Base-by-base conservation (phyloP, 352 stramenopile species). In the Hyphochytrium catenoides region DNA sequence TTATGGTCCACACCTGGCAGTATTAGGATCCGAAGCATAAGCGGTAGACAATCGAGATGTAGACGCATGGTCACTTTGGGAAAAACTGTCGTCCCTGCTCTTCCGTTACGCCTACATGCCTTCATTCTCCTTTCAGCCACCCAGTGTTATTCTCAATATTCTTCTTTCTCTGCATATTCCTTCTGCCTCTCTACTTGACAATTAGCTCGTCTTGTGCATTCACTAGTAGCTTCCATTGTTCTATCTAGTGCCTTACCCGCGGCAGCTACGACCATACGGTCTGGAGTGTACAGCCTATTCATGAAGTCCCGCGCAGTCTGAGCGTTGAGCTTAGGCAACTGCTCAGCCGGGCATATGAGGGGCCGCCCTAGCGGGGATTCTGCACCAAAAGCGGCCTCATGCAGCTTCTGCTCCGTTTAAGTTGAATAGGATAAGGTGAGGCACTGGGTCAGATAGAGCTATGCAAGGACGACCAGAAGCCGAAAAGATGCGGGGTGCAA, bases 1-100 rank as follows among this genome's bases (percentile, higher is more conserved):
- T 86, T 61, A 59, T 98, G 89, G 24, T 90, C 68, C 31, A 98
- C 81, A n/a, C n/a, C n/a, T n/a, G n/a, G n/a, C n/a, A n/a, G n/a
- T n/a, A n/a, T n/a, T n/a, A n/a, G n/a, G n/a, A n/a, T n/a, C n/a
- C n/a, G n/a, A n/a, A n/a, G n/a, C n/a, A n/a, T n/a, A n/a, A n/a
- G n/a, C n/a, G n/a, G n/a, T n/a, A n/a, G n/a, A n/a, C n/a, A n/a
- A n/a, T n/a, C n/a, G n/a, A n/a, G n/a, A n/a, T n/a, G n/a, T n/a
- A n/a, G n/a, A n/a, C n/a, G n/a, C n/a, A n/a, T n/a, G n/a, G n/a
- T n/a, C n/a, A n/a, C n/a, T n/a, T n/a, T n/a, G n/a, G n/a, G n/a
- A n/a, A n/a, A n/a, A n/a, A n/a, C n/a, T n/a, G n/a, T n/a, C n/a
- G n/a, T n/a, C n/a, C n/a, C n/a, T n/a, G n/a, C n/a, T n/a, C n/a